Base-by-base conservation (phyloP, 495 filamentous ascomycete species). In the Poronia punctata region DNA sequence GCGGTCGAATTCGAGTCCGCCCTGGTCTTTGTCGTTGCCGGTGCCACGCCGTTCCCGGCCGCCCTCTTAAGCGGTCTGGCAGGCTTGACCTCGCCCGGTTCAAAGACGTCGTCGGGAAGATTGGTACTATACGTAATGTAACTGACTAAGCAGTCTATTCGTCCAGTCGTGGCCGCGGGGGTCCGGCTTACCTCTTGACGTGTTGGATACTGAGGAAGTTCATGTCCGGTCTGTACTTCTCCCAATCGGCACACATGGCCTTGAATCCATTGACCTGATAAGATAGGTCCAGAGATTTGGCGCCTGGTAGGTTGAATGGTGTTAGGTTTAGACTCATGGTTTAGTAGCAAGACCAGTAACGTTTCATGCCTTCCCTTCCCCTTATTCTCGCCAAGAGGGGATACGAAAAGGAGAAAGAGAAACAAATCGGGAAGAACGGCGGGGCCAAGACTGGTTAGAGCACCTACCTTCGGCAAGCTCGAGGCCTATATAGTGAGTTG, bases 91-190 rank as follows among this genome's bases (percentile, higher is more conserved):
- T 98, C 92, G 44, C 88, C 88, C 4, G 79, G 64, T 43, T 80
- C 72, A 59, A 98, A 98, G 1, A 97, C 80, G 59, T 98, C 88
- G 37, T 82, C 78, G 14, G 92, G 93, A 14, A 98, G 70, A 54
- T 87, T 83, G 52, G 80, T 86, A 57, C 88, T 94, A 38, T 5
- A 50, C 24, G 29, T 36, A 26, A n/a, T n/a, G n/a, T n/a, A n/a
- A n/a, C n/a, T n/a, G n/a, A n/a, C 38, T 48, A 38, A 46, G 38
- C 51, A 23, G 50, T 54, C n/a, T 52, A 43, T 54, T 57, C 12
- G 9, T 22, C 18, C 15, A 22, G 28, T 6, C 6, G 16, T 20
- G 6, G 7, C 30, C 12, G 6, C n/a, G n/a, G 3, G 24, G 16
- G 11, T 34, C 32, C 59, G 14, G 45, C 80, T 64, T 65, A 87